A percentile compares a stretch with the other conserved stretches of the same genome.
phyloP scores from a whole-genome alignment of 257 asterid species.

The Ehretia macrophylla region DNA sequence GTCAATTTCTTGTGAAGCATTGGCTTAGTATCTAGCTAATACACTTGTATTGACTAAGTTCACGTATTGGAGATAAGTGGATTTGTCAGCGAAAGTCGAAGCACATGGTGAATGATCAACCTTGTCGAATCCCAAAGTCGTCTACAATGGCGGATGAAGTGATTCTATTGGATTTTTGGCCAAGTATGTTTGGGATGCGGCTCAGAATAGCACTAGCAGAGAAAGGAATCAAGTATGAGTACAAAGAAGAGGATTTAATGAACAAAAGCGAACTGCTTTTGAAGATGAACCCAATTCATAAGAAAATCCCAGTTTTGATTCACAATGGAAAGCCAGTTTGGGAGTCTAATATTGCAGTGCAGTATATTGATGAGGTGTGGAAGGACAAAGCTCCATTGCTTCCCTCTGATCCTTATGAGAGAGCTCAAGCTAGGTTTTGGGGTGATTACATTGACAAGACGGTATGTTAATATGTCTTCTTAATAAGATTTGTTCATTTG shows the following conservation, averaged over 20 bases:
- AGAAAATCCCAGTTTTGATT: conserved; percentile 28
- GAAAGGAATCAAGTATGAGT: conserved; percentile 19
- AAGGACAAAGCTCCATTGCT: conserved; percentile 15
- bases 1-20: no score
- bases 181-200: no score
- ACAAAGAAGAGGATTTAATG: conserved; percentile 11
- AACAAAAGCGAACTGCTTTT: conserved; percentile 19
- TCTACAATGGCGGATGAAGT: conserved; percentile 17
- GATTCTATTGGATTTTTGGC: conserved; percentile 17
- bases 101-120: no score
- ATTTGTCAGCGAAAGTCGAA: no score
- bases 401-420: conserved; percentile 28
- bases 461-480: conserved; percentile 4
- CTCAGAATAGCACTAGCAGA: conserved; percentile 24
- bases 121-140: no score
- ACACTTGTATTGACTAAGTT: no score
- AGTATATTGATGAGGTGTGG: conserved; percentile 33
- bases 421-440: conserved; percentile 37
- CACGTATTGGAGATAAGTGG: no score
- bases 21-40: no score
- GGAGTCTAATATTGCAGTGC: conserved; percentile 19
- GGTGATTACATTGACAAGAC: conserved; percentile 28
- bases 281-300: conserved; percentile 35
- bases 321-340: conserved; percentile 22
- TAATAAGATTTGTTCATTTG: no score